A percentile compares a stretch with the other conserved stretches of the same genome.
These are phyloP conservation scores for Phallus indusiatus DNA, from an alignment of 768 basidiomycete genomes.

Conservation along the genomic window DNA sequence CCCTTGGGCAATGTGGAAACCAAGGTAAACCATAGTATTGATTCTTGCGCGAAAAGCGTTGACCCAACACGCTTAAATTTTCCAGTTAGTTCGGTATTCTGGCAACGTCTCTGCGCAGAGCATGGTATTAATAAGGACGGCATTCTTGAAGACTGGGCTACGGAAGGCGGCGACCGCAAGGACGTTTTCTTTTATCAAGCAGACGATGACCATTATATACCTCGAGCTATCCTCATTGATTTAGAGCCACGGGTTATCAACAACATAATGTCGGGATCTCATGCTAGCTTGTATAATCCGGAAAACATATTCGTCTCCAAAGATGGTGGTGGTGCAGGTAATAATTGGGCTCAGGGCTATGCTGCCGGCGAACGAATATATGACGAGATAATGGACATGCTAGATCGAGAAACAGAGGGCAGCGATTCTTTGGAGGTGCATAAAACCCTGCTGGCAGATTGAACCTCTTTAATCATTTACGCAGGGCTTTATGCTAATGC, in stretches of 20 bases:
- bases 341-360: slow-evolving; percentile 98
- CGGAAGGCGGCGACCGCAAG: slow-evolving; percentile 90
- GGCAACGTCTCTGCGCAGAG: slow-evolving; percentile 97
- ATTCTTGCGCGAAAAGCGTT: slow-evolving; percentile 11
- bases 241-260: slow-evolving; percentile 96
- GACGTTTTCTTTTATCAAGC: slow-evolving; percentile 99
- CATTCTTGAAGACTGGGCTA: slow-evolving; percentile 94
- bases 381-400: slow-evolving; percentile 98
- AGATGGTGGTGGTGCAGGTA: slow-evolving; percentile 98
- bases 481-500: slow-evolving; percentile 97
- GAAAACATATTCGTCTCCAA: slow-evolving; percentile 96
- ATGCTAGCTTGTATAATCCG: slow-evolving; percentile 87
- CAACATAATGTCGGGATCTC: slow-evolving; percentile 81
- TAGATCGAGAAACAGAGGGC: slow-evolving; percentile 95
- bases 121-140: slow-evolving; percentile 96
- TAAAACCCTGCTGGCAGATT: slow-evolving; percentile 2
- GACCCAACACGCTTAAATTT: slow-evolving; percentile 8
- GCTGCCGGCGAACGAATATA: slow-evolving; percentile 83
- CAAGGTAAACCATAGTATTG: slow-evolving; percentile 50
- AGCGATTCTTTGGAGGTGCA: slow-evolving; percentile 91
- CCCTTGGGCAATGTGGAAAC: slow-evolving; percentile 89
- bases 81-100: slow-evolving; percentile 92
- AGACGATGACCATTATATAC: slow-evolving; percentile 99
- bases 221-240: slow-evolving; percentile 91
- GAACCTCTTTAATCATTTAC: neutral